phyloP scores from a whole-genome alignment of 1,284 basidiomycete genomes.

The Phellinidium pouzarii region DNA sequence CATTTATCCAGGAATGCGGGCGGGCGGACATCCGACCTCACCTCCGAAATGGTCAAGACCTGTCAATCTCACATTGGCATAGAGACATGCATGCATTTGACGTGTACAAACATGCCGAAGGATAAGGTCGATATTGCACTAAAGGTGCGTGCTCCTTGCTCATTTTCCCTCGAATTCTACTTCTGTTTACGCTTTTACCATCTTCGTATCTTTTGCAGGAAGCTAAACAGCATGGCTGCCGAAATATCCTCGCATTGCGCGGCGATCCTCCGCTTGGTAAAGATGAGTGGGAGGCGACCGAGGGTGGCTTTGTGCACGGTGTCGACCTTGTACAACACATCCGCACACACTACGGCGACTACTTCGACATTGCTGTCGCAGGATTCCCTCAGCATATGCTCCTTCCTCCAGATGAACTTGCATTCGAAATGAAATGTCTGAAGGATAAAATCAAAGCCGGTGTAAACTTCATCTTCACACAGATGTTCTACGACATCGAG shows the following conservation, averaged over 20 bases:
- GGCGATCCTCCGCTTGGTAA: conserved; percentile 89
- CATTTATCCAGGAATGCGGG: conserved; percentile 77
- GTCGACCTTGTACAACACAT: conserved; percentile 89
- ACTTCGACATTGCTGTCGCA: conserved; percentile 91
- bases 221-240: conserved; percentile 87
- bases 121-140: conserved; percentile 92
- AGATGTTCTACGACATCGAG: conserved; percentile 92
- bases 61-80: conserved; percentile 89
- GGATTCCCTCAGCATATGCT: conserved; percentile 78
- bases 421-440: conserved; percentile 79
- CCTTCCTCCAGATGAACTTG: conserved; percentile 67
- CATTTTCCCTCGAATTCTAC: conserved; percentile 16
- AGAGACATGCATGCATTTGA: conserved; percentile 97
- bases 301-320: conserved; percentile 84
- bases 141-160: conserved; percentile 44
- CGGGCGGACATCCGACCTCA: conserved; percentile 88
- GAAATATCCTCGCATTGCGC: conserved; percentile 92
- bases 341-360: conserved; percentile 73
- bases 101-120: conserved; percentile 96
- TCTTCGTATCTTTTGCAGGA: conserved; percentile 43
- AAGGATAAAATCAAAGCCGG: conserved; percentile 86
- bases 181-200: conserved; percentile 21
- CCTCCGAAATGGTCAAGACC: conserved; percentile 93
- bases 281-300: conserved; percentile 86
- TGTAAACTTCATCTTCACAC: conserved; percentile 88